Evolutionary conservation across 192 early-diverging fungal genomes (phyloP).

Genomic region (Linnemannia schmuckeri): DNA sequence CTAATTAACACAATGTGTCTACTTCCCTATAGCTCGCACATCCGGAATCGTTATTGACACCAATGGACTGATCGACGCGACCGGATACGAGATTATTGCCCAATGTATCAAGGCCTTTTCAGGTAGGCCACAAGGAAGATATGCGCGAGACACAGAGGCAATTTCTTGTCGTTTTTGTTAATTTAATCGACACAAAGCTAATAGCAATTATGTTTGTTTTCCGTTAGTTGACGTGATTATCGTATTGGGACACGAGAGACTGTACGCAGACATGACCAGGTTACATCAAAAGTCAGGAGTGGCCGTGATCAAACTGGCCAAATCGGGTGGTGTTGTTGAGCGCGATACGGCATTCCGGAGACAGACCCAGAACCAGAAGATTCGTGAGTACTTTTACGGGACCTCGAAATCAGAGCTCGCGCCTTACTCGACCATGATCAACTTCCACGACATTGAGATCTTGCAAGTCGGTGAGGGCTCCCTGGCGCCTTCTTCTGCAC

Average conservation of each 20-base stretch:
- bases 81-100: constrained; percentile 80
- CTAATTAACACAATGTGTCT: background rate
- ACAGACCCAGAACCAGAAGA: constrained; percentile 77
- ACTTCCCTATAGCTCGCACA: constrained; percentile 57
- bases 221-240: constrained; percentile 81
- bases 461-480: constrained; percentile 83
- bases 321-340: constrained; percentile 95
- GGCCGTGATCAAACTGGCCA: constrained; percentile 86
- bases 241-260: constrained; percentile 93
- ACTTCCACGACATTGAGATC: constrained; percentile 82
- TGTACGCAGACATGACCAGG: constrained; percentile 86
- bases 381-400: constrained; percentile 97
- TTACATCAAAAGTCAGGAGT: constrained; percentile 67
- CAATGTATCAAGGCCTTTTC: constrained; percentile 79
- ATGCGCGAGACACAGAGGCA: background rate
- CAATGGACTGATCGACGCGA: constrained; percentile 81
- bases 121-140: constrained; percentile 54
- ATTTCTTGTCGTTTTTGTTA: background rate
- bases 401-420: constrained; percentile 78
- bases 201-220: background rate
- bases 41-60: constrained; percentile 93
- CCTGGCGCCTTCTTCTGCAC: constrained; percentile 88
- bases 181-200: background rate
- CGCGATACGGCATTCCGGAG: constrained; percentile 80
- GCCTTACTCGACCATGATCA: constrained; percentile 87